phyloP scores from a whole-genome alignment of 352 stramenopile species.

The Phytopythium sindhum region DNA sequence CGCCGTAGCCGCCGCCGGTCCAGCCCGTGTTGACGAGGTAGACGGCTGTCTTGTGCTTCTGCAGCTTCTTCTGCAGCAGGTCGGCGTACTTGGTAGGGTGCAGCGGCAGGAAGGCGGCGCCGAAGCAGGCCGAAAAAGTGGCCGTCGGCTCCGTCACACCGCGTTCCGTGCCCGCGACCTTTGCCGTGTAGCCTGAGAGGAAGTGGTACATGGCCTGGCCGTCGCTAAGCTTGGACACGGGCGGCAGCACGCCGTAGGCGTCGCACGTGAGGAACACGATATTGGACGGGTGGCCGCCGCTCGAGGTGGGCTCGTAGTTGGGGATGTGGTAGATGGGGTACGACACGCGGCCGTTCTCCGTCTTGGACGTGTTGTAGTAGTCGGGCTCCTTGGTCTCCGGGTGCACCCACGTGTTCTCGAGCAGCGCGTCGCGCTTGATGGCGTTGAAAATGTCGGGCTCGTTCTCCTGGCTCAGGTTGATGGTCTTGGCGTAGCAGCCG shows the following conservation, averaged over 20 bases:
- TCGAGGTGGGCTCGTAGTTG: slow-evolving; percentile 87
- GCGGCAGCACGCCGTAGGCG: slow-evolving; percentile 97
- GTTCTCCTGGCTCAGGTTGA: slow-evolving; percentile 94
- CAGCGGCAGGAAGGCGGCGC: slow-evolving; percentile 96
- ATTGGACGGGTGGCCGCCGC: slow-evolving; percentile 93
- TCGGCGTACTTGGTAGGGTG: slow-evolving; percentile 97
- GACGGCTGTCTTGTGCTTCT: slow-evolving; percentile 91
- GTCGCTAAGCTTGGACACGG: slow-evolving; percentile 92
- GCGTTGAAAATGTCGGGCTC: slow-evolving; percentile 98
- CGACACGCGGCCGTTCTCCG: slow-evolving; percentile 97
- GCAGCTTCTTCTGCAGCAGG: slow-evolving; percentile 95
- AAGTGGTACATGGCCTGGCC: slow-evolving; percentile 99
- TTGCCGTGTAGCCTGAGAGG: slow-evolving; percentile 97
- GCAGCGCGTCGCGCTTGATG: slow-evolving; percentile 94
- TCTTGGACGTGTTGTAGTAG: slow-evolving; percentile 96
- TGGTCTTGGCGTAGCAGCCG: slow-evolving; percentile 99
- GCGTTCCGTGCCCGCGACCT: slow-evolving; percentile 97
- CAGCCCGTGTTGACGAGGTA: slow-evolving; percentile 98
- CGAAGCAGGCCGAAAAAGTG: slow-evolving; percentile 98
- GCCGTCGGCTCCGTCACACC: slow-evolving; percentile 94
- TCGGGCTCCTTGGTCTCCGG: slow-evolving; percentile 88
- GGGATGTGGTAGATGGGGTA: slow-evolving; percentile 99
- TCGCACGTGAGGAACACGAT: slow-evolving; percentile 98
- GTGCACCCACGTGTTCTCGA: slow-evolving; percentile 95
- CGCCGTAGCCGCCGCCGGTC: slow-evolving; percentile 93